A percentile compares a stretch with the other conserved stretches of the same genome.
Conservation (phyloP, 2,329 filamentous ascomycete genomes). For the Sporothrix pseudoabietina region DNA sequence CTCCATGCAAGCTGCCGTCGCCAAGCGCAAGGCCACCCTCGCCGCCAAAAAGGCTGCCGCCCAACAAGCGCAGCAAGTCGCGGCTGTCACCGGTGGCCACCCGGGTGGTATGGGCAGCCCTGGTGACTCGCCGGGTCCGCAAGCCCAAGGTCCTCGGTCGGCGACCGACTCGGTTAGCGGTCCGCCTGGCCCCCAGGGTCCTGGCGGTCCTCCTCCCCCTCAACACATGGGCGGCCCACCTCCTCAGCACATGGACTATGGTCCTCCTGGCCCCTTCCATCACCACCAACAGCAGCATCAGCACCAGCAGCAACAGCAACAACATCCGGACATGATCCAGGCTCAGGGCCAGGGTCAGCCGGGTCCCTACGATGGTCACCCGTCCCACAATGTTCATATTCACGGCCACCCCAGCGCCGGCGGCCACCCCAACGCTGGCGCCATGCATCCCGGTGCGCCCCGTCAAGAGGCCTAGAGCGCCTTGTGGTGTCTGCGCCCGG, state of each 20-base stretch:
- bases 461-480: slow-evolving; percentile 22
- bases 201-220: neutral
- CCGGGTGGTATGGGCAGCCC: neutral
- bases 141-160: neutral
- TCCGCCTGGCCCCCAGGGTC: neutral
- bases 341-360: neutral
- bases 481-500: slow-evolving; percentile 18
- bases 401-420: neutral
- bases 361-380: neutral
- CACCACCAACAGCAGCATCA: slow-evolving; percentile 21
- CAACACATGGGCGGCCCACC: slow-evolving; percentile 1
- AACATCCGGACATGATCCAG: neutral
- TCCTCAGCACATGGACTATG: slow-evolving; percentile 3
- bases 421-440: neutral
- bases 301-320: slow-evolving; percentile 1
- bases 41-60: slow-evolving; percentile 55
- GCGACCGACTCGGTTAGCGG: neutral
- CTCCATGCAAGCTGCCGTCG: slow-evolving; percentile 62
- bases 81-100: neutral
- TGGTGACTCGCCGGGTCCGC: neutral
- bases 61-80: slow-evolving; percentile 34
- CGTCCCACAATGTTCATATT: neutral
- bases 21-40: slow-evolving; percentile 62
- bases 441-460: neutral
- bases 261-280: neutral